Evolutionary conservation across 108 stramenopile species (phyloP).

Genomic region (Skeletonema grethae): DNA sequence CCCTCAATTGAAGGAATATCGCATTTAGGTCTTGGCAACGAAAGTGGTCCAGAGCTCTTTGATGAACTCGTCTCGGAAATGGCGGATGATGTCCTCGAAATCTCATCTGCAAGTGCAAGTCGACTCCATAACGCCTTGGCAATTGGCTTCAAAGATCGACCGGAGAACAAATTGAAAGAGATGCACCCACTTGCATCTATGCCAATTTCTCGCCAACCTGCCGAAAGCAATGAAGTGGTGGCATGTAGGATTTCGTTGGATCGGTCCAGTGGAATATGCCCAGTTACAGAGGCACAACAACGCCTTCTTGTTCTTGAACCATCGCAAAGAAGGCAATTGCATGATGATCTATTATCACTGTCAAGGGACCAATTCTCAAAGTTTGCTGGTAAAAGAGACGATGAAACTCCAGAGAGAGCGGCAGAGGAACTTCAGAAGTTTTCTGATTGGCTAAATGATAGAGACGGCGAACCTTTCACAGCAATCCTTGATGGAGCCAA

Average conservation of each 20-base stretch:
- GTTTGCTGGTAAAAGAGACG: slow-evolving; percentile 37
- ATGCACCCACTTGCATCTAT: slow-evolving; percentile 63
- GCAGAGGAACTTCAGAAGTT: slow-evolving; percentile 55
- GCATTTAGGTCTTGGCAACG: slow-evolving; percentile 47
- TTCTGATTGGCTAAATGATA: slow-evolving; percentile 66
- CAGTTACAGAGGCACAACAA: slow-evolving; percentile 62
- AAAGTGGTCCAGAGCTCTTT: slow-evolving; percentile 66
- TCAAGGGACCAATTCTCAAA: slow-evolving; percentile 50
- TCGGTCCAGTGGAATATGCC: slow-evolving; percentile 61
- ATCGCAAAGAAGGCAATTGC: slow-evolving; percentile 62
- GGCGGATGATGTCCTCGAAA: slow-evolving; percentile 72
- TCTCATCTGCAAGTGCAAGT: slow-evolving; percentile 72
- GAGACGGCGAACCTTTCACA: slow-evolving; percentile 80
- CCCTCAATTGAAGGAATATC: slow-evolving; percentile 56
- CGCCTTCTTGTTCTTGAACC: slow-evolving; percentile 65
- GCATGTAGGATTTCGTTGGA: slow-evolving; percentile 65
- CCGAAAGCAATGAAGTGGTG: slow-evolving; percentile 59
- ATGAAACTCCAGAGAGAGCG: slow-evolving; percentile 31
- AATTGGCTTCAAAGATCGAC: slow-evolving; percentile 43
- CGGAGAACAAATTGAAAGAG: slow-evolving; percentile 40
- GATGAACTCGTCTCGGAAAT: slow-evolving; percentile 75
- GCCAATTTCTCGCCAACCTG: slow-evolving; percentile 38
- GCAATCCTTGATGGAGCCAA: slow-evolving; percentile 66
- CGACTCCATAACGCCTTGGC: slow-evolving; percentile 73
- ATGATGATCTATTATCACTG: slow-evolving; percentile 51